Percentiles rank a stretch among this genome's conserved stretches.
phyloP scores from a whole-genome alignment of 2,329 filamentous ascomycete genomes.

The Spiromastix sp. region DNA sequence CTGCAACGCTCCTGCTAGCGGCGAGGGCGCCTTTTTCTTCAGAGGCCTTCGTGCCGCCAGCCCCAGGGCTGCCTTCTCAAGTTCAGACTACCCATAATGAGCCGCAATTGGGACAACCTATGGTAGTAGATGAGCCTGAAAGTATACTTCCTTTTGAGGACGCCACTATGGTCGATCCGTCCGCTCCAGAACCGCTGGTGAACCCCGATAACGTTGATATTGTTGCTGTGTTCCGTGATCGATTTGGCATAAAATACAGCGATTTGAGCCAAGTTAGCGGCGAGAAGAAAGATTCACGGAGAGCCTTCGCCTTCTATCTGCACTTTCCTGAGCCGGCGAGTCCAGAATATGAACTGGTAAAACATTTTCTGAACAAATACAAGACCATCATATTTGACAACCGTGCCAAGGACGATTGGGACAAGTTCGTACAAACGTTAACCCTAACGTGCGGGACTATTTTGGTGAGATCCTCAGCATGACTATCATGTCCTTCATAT shows the following conservation, averaged over 20 bases:
- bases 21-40: conserved; percentile 13
- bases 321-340: conserved; percentile 20
- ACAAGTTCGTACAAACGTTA: conserved; percentile 20
- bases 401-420: conserved; percentile 23
- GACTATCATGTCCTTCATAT: too few species aligned
- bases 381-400: conserved; percentile 21
- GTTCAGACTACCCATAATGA: background rate
- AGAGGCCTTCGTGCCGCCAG: too few species aligned
- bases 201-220: conserved; percentile 5
- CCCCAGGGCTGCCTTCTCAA: too few species aligned
- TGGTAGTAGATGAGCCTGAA: too few species aligned
- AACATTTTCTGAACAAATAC: conserved; percentile 17
- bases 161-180: background rate
- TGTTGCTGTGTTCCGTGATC: conserved; percentile 6
- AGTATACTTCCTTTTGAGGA: too few species aligned
- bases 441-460: conserved; percentile 18
- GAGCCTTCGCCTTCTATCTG: conserved; percentile 23
- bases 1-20: conserved; percentile 8
- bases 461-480: conserved; percentile 26
- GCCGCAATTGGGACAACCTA: too few species aligned
- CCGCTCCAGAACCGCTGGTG: background rate
- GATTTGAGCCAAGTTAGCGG: conserved; percentile 17
- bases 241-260: conserved; percentile 19
- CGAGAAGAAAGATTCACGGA: conserved; percentile 7
- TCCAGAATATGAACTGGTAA: conserved; percentile 18